A percentile compares a stretch with the other conserved stretches of the same genome.
Evolutionary conservation across 108 stramenopile genomes (phyloP).

Genomic region (Mediolabrus comicus): DNA sequence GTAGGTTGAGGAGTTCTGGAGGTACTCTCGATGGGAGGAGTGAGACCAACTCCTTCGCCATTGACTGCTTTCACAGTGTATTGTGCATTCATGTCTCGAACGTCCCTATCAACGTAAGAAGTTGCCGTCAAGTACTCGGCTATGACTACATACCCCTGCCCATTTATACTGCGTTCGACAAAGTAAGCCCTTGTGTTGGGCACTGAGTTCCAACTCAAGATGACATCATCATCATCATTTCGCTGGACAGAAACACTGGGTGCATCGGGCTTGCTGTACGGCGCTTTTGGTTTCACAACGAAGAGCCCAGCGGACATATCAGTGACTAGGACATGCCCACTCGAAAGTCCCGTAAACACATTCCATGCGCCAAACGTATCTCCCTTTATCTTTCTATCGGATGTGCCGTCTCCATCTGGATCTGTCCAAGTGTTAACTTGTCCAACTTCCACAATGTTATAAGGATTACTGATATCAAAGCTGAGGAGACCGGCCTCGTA

Average conservation of each 20-base stretch:
- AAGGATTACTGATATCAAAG: background rate
- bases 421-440: background rate
- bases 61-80: background rate
- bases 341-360: background rate
- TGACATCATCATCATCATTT: background rate
- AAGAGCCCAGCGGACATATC: background rate
- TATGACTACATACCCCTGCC: background rate
- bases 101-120: background rate
- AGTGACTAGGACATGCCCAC: background rate
- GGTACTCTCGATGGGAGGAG: background rate
- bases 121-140: background rate
- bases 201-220: background rate
- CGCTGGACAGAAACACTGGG: background rate
- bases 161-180: background rate
- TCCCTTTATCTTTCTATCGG: background rate
- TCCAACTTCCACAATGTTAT: background rate
- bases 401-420: background rate
- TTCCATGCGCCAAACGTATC: background rate
- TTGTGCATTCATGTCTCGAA: background rate
- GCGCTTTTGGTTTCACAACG: background rate
- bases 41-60: background rate
- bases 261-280: background rate
- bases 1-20: too few relatives aligned
- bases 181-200: background rate
- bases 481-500: background rate